Base-by-base conservation (phyloP, 169 alveolate species). In the Eimeria necatrix region DNA sequence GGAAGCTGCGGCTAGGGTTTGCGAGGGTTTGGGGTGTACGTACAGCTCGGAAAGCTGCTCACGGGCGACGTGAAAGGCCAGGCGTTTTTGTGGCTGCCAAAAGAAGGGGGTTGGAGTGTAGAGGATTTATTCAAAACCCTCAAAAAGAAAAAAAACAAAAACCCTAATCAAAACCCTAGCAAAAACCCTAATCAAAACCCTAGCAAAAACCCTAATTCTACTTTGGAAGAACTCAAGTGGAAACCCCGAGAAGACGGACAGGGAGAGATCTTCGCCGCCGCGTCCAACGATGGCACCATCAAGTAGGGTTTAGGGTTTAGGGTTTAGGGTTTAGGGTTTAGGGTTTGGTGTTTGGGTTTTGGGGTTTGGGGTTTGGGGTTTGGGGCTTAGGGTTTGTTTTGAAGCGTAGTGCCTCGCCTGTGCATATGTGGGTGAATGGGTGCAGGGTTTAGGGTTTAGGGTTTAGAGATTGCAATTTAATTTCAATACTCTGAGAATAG, bases 241-340 rank as follows among this genome's bases (percentile, higher is more conserved):
- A 93, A 93, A 49, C 53, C 12, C 16, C n/a, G 22, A 20, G 95
- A 92, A 2, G 84, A 61, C 48, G 95, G 95, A 22, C 32, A 80
- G n/a, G 95, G 95, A 16, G 93, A 93, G 20, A 74, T 93, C 73
- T 93, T 93, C 53, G 95, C 95, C 22, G n/a, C 93, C 9, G 53
- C 87, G 3, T 93, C 93, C 20, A 68, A 10, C 41, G 95, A 93
- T 24, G 76, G 93, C 0, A n/a, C 86, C 4, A 53, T 93, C n/a
- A 51, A 92, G 95, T 93, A 16, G 76, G 76, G 26, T 64, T n/a
- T 64, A n/a, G 76, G 76, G 76, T 14, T 64, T n/a, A 64, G 18
- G 76, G 76, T 9, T n/a, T 64, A n/a, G 76, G 76, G 76, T 64
- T 9, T 64, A 56, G 64, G 64, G 64, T 56, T 56, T 9, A 8